phyloP scores from a whole-genome alignment of 371 early-diverging fungal genomes.

The Saksenaea oblongispora region DNA sequence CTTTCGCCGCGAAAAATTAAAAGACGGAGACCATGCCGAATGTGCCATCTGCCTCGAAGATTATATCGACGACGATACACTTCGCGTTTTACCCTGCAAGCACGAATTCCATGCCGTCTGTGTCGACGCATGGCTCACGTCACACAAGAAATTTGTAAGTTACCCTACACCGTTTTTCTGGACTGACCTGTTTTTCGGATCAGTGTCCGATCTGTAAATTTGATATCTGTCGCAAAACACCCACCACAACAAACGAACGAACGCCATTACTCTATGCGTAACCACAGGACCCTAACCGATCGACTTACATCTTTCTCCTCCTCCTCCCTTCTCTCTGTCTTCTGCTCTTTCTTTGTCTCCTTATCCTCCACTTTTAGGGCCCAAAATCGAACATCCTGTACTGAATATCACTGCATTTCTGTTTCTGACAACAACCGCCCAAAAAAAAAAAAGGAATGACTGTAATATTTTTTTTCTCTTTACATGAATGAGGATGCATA shows the following conservation, averaged over 20 bases:
- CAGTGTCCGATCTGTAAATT: constrained; percentile 51
- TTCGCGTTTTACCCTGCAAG: constrained; percentile 85
- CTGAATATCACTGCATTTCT: not conserved
- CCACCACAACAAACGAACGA: constrained; percentile 32
- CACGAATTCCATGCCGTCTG: constrained; percentile 95
- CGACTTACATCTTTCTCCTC: not conserved
- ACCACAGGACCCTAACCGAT: not conserved
- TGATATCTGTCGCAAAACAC: constrained; percentile 43
- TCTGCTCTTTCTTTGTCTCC: not conserved
- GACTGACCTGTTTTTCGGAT: not conserved
- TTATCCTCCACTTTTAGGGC: not conserved
- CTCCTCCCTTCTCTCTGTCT: not conserved
- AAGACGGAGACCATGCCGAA: constrained; percentile 66
- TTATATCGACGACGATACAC: constrained; percentile 78
- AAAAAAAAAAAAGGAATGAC: too few species aligned
- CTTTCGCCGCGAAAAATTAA: constrained; percentile 49
- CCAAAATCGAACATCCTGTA: not conserved
- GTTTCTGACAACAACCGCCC: too few species aligned
- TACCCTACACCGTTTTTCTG: not conserved
- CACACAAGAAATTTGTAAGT: constrained; percentile 79
- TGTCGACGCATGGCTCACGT: constrained; percentile 88
- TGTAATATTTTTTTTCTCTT: too few species aligned
- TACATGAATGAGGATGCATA: constrained; percentile 2
- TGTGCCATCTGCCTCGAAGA: constrained; percentile 97
- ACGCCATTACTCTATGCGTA: constrained; percentile 44